phyloP scores from a whole-genome alignment of 1,284 basidiomycete species.

The Ustilago trichophora region DNA sequence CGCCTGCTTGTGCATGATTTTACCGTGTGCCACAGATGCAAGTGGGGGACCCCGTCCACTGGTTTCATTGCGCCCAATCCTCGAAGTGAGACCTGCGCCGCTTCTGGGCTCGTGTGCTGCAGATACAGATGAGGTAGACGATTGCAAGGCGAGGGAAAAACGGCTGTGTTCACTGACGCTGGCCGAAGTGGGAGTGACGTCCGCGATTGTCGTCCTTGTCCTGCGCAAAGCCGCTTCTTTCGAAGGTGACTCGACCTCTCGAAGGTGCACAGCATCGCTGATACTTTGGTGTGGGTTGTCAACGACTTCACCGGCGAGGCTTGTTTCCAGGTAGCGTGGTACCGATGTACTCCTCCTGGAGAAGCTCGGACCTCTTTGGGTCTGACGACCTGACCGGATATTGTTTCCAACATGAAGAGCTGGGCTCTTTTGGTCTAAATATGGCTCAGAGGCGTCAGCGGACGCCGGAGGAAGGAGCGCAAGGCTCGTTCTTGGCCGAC shows the following conservation, averaged over 20 bases:
- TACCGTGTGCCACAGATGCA: conserved; percentile 7
- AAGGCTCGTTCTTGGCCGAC: conserved; percentile 17
- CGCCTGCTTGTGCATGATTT: background rate
- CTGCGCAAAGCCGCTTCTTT: conserved; percentile 9
- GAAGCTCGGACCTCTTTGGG: conserved; percentile 2
- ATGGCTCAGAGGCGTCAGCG: background rate
- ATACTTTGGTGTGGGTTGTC: too few relatives aligned
- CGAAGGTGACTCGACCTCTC: conserved; percentile 8
- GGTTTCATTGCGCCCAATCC: background rate
- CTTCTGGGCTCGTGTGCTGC: background rate
- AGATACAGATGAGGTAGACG: conserved; percentile 20
- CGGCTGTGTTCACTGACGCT: conserved; percentile 20
- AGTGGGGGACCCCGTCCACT: conserved; percentile 5
- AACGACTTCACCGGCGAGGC: too few relatives aligned
- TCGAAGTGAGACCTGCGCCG: too few relatives aligned
- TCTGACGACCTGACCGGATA: background rate
- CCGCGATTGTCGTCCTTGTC: background rate
- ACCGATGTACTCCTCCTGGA: conserved; percentile 6
- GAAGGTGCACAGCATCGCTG: background rate
- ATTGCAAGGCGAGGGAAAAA: conserved; percentile 22
- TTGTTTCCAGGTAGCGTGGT: conserved; percentile 4
- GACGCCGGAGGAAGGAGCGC: conserved; percentile 3
- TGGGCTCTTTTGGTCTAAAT: too few relatives aligned
- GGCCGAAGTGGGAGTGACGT: conserved; percentile 5
- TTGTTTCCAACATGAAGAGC: background rate